These are phyloP conservation scores for Euphorbia celastroides DNA, from an alignment of 441 rosid species.

Conservation along the genomic window DNA sequence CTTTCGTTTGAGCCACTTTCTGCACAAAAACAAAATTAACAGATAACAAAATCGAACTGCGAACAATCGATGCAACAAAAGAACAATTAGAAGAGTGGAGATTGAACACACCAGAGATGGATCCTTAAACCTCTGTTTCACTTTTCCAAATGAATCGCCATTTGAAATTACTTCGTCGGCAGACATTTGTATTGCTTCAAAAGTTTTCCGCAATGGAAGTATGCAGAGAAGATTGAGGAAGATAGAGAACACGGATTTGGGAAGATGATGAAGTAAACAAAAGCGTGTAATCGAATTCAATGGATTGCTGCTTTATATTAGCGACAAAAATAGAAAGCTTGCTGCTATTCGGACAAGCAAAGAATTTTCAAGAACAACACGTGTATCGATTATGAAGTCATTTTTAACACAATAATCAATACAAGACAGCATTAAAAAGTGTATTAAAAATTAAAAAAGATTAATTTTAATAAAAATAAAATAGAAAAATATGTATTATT, in stretches of 20 bases:
- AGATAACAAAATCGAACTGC: conserved; percentile 18
- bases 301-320: not conserved
- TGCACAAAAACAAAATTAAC: conserved; percentile 19
- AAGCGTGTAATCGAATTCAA: not conserved
- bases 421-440: no score
- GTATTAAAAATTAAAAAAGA: no score
- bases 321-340: no score
- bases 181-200: conserved; percentile 24
- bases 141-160: conserved; percentile 37
- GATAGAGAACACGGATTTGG: conserved; percentile 7
- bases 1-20: conserved; percentile 82
- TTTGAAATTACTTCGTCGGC: conserved; percentile 33
- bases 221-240: no score
- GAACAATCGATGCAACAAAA: not conserved
- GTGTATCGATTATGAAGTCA: no score
- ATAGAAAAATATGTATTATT: no score
- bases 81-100: not conserved
- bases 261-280: not conserved
- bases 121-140: conserved; percentile 49
- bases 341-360: no score
- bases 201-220: no score
- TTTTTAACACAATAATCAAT: no score
- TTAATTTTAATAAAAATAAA: no score
- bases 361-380: no score
- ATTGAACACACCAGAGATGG: conserved; percentile 55